Evolutionary conservation across 306 rosid species (phyloP), one percentile per base, ranked within the genome.

Genomic region (Comarum palustre): DNA sequence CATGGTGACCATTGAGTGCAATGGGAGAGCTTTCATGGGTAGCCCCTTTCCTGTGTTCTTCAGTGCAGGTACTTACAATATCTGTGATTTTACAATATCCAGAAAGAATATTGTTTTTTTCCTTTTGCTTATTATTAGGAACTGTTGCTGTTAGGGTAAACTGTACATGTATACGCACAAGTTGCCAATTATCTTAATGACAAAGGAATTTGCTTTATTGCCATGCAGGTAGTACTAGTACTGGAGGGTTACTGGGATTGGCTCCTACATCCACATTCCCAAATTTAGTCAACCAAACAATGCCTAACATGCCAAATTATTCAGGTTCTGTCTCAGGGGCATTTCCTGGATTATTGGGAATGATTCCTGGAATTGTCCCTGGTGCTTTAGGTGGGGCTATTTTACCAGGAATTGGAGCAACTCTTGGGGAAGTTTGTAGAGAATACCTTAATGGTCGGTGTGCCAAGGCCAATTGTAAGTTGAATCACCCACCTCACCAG

Each of bases 241-340:
- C 63, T 63, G 97, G 99, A 22, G 99, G 99, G 69, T 79, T 88
- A 15, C 83, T 95, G 81, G 97, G 99, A 50, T 76, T 95, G 78
- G 86, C 96, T 78, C 96, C 96, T 39, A 5, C 93, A 57, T 87
- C 97, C 69, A 42, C 89, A 39, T 95, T 60, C 80, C 96, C 99
- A 29, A 91, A 91, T 86, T 65, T 88, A 68, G 89, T 95, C 20
- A 95, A 95, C 77, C 99, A 95, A 81, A 95, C 93, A 69, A 95
- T 95, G 99, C 99, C 99, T 55, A 95, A 95, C 84, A 95, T 95
- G 99, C 99, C 99, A 8, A 95, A 95, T 83, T 95, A 95, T 84
- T 84, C 99, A 29, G 99, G 86, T 32, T 95, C 97, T 77, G 96
- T 91, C 82, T 94, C 99, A 8, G 97, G 96, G 82, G 91, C 99